Percentiles rank a stretch among this genome's conserved stretches.
phyloP scores from a whole-genome alignment of 768 basidiomycete genomes.

The Boletus barrowsii region DNA sequence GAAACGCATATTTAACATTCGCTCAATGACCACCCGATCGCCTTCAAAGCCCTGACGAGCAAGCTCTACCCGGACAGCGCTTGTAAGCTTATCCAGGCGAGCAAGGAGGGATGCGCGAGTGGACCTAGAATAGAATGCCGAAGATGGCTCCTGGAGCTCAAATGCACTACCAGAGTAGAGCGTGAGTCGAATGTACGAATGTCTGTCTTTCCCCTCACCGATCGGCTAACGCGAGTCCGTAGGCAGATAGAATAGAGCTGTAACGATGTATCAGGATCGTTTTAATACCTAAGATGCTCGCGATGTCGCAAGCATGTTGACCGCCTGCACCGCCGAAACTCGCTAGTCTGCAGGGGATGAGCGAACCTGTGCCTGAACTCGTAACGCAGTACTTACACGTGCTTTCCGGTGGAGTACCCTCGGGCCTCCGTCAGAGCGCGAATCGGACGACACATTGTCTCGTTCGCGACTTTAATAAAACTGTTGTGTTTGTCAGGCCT shows the following conservation, averaged over 20 bases:
- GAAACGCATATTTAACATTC: conserved; percentile 89
- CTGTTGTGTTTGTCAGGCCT: conserved; percentile 35
- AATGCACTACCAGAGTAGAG: conserved; percentile 52
- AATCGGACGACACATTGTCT: conserved; percentile 94
- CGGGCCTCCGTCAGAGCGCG: conserved; percentile 87
- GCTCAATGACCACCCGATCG: conserved; percentile 68
- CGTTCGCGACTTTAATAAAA: conserved; percentile 94
- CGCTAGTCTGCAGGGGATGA: conserved; percentile 51
- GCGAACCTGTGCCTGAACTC: neutral
- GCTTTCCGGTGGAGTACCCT: conserved; percentile 78
- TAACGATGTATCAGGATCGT: conserved; percentile 87
- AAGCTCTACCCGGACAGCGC: conserved; percentile 65
- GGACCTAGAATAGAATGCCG: conserved; percentile 66
- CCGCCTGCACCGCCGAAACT: conserved; percentile 91
- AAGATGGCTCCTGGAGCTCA: conserved; percentile 88
- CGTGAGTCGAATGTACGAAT: neutral
- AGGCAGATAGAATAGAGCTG: conserved; percentile 90
- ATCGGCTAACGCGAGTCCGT: conserved; percentile 90
- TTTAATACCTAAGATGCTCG: conserved; percentile 78
- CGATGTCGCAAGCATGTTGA: conserved; percentile 93
- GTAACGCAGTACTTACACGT: conserved; percentile 41
- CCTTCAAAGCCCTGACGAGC: conserved; percentile 76
- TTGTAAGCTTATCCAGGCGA: conserved; percentile 68
- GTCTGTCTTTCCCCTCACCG: conserved; percentile 34
- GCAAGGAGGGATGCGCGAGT: conserved; percentile 52